Conservation (phyloP, 768 basidiomycete species). For the Mycena kentingensis region DNA sequence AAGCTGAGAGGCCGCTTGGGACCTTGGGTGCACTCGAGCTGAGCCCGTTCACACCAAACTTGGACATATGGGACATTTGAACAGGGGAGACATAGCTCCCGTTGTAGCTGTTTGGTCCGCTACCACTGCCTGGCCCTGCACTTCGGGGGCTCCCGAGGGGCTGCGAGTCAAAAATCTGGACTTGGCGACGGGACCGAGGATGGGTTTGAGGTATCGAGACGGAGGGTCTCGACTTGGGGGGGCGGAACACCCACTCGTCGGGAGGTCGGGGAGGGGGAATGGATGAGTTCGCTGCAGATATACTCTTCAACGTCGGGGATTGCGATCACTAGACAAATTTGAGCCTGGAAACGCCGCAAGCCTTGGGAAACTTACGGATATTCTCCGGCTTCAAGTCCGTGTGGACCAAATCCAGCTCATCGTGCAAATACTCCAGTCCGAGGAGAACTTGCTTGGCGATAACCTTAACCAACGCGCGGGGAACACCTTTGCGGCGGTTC, state of each 20-base stretch:
- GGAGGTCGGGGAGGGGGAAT: constrained; percentile 71
- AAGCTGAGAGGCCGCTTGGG: constrained; percentile 40
- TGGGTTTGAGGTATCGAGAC: constrained; percentile 62
- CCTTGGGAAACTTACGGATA: constrained; percentile 65
- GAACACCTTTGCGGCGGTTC: constrained; percentile 82
- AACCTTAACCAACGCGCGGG: constrained; percentile 77
- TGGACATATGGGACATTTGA: constrained; percentile 38
- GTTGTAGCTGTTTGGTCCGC: constrained; percentile 40
- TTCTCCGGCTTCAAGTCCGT: constrained; percentile 97
- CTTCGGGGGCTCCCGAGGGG: constrained; percentile 62
- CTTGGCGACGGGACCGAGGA: constrained; percentile 58
- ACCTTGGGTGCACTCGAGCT: constrained; percentile 46
- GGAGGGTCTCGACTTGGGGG: constrained; percentile 62
- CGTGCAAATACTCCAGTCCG: constrained; percentile 89
- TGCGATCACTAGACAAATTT: constrained; percentile 64
- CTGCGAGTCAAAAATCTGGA: constrained; percentile 83
- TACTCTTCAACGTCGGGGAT: constrained; percentile 81
- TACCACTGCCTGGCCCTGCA: constrained; percentile 25
- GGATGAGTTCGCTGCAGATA: constrained; percentile 67
- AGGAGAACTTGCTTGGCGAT: constrained; percentile 86
- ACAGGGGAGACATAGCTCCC: constrained; percentile 46
- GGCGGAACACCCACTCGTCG: constrained; percentile 80
- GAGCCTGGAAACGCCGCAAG: constrained; percentile 29
- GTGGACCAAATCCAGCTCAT: constrained; percentile 90
- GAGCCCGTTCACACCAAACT: constrained; percentile 27